A percentile compares a stretch with the other conserved stretches of the same genome.
Conservation (phyloP, 257 asterid species). For the Solanum infundibuliforme region DNA sequence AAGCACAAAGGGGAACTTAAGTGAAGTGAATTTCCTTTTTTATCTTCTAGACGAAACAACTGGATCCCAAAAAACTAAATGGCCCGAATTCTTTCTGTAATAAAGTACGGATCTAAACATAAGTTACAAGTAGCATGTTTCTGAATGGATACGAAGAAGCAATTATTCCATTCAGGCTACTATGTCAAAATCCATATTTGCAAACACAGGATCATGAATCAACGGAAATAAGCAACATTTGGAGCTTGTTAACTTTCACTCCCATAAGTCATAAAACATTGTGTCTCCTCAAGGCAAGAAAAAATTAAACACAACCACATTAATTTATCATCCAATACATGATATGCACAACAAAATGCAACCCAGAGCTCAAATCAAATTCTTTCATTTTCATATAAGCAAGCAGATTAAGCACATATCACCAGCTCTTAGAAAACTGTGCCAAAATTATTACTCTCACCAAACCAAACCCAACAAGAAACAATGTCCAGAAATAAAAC, state of each 20-base stretch:
- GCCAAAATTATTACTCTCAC: not conserved
- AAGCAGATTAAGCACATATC: not conserved
- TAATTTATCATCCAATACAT: not conserved
- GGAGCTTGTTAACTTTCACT: not conserved
- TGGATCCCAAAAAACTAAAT: not conserved
- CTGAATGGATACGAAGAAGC: not conserved
- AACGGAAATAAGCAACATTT: not conserved
- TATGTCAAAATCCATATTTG: not conserved
- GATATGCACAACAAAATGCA: not conserved
- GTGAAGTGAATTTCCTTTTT: not conserved
- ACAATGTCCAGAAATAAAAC: not conserved
- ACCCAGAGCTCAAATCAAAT: not conserved
- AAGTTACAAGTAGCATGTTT: not conserved
- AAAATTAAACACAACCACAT: not conserved
- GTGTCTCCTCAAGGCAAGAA: not conserved
- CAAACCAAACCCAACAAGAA: not conserved
- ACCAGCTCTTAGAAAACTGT: not conserved
- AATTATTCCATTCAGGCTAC: not conserved
- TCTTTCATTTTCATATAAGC: not conserved
- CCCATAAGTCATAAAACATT: not conserved
- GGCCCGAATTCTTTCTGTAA: not conserved
- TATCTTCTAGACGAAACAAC: not conserved
- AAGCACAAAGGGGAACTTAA: not conserved
- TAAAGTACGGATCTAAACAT: not conserved
- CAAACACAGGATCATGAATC: not conserved